These are phyloP conservation scores for Agapanthus africanus DNA, from an alignment of 106 monocot species.

Conservation along the genomic window DNA sequence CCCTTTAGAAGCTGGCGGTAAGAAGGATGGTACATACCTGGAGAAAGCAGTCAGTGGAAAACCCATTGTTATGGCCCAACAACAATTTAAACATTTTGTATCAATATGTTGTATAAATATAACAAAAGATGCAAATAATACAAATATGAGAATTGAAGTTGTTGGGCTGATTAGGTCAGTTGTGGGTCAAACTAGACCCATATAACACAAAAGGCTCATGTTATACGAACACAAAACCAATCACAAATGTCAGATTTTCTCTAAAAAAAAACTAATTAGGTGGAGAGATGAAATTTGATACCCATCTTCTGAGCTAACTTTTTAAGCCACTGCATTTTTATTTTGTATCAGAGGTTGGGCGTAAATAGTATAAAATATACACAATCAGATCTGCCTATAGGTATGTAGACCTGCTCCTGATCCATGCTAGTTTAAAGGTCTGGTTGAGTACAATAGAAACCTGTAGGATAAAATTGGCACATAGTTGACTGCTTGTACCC, in stretches of 20 bases:
- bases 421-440: not conserved
- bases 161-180: not conserved
- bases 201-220: not conserved
- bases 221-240: not conserved
- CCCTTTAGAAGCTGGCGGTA: conserved; percentile 82
- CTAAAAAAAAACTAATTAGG: not conserved
- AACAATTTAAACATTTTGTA: not conserved
- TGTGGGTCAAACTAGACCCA: not conserved
- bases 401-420: not conserved
- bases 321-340: not conserved
- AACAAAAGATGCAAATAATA: not conserved
- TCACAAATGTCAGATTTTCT: not conserved
- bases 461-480: too few relatives aligned
- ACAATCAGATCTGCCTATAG: not conserved
- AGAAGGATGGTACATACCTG: conserved; percentile 99
- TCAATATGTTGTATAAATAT: not conserved
- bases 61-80: not conserved
- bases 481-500: too few relatives aligned
- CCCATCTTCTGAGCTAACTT: not conserved
- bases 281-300: not conserved
- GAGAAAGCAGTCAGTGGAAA: not conserved
- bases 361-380: not conserved
- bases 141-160: not conserved
- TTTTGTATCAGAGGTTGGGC: not conserved
- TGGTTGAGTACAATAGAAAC: not conserved